A percentile compares a stretch with the other conserved stretches of the same genome.
Conservation (phyloP, 495 filamentous ascomycete genomes). For the Cryomyces minteri region DNA sequence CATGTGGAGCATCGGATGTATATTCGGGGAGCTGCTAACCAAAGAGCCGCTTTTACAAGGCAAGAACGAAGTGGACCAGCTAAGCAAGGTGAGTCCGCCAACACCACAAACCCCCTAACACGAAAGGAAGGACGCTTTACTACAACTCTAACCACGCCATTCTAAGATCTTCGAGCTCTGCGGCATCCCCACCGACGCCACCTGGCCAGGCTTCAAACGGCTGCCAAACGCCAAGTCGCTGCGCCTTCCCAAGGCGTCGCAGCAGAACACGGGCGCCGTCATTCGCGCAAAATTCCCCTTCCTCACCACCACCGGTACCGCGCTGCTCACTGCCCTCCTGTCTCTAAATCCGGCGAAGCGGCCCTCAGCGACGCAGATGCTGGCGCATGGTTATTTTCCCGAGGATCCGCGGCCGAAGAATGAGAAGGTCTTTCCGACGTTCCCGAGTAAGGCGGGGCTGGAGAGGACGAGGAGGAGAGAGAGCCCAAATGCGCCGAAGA, state of each 20-base stretch:
- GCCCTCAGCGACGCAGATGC: constrained; percentile 50
- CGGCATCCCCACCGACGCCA: constrained; percentile 67
- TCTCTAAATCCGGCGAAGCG: constrained; percentile 55
- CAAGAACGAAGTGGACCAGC: constrained; percentile 84
- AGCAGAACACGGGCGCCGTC: constrained; percentile 17
- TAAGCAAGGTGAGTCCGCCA: constrained; percentile 29
- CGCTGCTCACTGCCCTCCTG: constrained; percentile 49
- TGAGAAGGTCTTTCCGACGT: constrained; percentile 44
- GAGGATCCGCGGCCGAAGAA: constrained; percentile 82
- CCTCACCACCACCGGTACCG: constrained; percentile 55
- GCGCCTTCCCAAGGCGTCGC: constrained; percentile 40
- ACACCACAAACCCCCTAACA: background rate
- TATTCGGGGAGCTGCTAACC: constrained; percentile 80
- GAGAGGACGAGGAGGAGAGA: constrained; percentile 56
- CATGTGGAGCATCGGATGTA: constrained; percentile 92
- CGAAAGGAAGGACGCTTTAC: background rate
- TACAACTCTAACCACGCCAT: background rate
- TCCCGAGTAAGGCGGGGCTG: constrained; percentile 85
- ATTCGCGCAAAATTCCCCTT: constrained; percentile 64
- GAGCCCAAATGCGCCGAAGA: constrained; percentile 73
- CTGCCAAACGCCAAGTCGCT: constrained; percentile 79
- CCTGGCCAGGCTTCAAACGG: constrained; percentile 74
- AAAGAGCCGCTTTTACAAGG: constrained; percentile 77
- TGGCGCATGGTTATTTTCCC: constrained; percentile 66
- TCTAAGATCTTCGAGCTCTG: constrained; percentile 67